phyloP scores from a whole-genome alignment of 306 rosid species.

The Pueraria montana region DNA sequence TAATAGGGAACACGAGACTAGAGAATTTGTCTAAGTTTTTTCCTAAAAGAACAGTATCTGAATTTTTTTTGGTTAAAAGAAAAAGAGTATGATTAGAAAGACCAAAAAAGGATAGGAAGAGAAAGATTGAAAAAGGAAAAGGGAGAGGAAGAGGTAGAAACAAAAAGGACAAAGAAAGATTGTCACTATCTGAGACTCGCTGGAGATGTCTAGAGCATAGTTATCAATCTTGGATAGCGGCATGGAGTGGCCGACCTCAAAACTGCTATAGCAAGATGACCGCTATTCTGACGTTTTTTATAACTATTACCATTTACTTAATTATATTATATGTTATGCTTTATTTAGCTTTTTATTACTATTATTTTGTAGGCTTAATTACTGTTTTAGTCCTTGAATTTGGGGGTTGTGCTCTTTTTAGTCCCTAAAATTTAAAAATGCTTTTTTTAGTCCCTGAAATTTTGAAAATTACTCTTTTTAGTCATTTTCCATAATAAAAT shows the following conservation, averaged over 20 bases:
- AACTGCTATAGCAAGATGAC: neutral
- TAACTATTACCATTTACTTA: neutral
- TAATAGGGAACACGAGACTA: neutral
- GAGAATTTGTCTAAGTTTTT: neutral
- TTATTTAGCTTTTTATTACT: neutral
- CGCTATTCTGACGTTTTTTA: neutral
- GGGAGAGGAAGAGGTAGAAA: neutral
- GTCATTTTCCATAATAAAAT: too few relatives aligned
- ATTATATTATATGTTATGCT: neutral
- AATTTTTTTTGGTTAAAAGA: neutral
- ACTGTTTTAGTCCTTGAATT: too few relatives aligned
- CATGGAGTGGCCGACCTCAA: neutral
- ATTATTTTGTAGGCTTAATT: too few relatives aligned
- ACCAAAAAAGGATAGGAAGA: neutral
- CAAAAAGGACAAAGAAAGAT: neutral
- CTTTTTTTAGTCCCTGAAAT: too few relatives aligned
- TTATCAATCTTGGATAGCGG: neutral
- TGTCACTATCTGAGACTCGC: neutral
- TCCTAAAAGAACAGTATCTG: neutral
- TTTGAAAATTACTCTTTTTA: too few relatives aligned
- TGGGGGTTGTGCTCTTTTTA: too few relatives aligned
- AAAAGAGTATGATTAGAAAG: neutral
- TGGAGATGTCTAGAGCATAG: neutral
- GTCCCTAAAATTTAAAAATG: too few relatives aligned
- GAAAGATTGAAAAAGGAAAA: neutral